Base-by-base conservation (phyloP, 1,284 basidiomycete genomes). In the Cerioporus squamosus region DNA sequence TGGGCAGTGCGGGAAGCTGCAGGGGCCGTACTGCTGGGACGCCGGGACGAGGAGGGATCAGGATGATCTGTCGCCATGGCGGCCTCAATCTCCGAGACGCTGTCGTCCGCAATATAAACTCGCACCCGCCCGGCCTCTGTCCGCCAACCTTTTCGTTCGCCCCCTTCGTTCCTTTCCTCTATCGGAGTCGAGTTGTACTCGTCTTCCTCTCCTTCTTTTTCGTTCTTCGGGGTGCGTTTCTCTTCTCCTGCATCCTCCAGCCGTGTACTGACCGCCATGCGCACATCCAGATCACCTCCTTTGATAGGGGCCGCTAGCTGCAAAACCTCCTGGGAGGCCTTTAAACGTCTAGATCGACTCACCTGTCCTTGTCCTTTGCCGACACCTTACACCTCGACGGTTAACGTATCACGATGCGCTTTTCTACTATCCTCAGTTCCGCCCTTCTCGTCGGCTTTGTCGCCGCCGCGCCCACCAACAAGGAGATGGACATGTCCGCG, bases 221-320 rank as follows among this genome's bases (percentile, higher is more conserved):
- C 78, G 74, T 82, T 81, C 74, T 65, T 66, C 64, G 83, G 81
- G 82, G 66, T 73, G 22, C 22, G 39, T 55, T 53, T 29, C 46
- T 40, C 31, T 6, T 8, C n/a, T 43, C 44, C 44, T 24, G 39
- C 23, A 49, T 39, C 44, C 67, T 69, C 23, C 68, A 44, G 23
- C 44, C 60, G 8, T 38, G 31, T 26, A 23, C 45, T 48, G 38
- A 57, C 51, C 18, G 40, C 22, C 20, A 42, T 50, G 43, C 38
- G 45, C 15, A 33, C 33, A 29, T 44, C 24, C 66, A 84, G 83
- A 85, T 84, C 81, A 80, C 77, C 76, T 82, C 87, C 86, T 88
- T 89, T 84, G 87, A 87, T 75, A 88, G 86, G 87, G 84, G 76
- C 51, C 66, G 72, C 73, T 75, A 75, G 73, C 74, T 75, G 77